Base-by-base conservation (phyloP, 352 stramenopile genomes). In the Elongisporangium anandrum region DNA sequence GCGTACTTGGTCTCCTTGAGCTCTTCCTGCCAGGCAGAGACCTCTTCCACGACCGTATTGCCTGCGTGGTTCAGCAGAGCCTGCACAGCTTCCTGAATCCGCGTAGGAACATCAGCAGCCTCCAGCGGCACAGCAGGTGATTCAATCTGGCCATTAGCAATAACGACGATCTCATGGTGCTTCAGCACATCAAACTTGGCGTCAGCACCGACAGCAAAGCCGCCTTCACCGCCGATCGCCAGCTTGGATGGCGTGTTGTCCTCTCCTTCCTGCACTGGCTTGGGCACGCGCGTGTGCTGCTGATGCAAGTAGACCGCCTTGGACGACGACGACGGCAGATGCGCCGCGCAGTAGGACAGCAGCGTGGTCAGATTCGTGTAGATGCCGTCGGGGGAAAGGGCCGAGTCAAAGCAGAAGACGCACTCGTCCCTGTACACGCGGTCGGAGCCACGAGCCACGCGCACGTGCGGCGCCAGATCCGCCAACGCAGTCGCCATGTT, bases 401-500 rank as follows among this genome's bases (percentile, higher is more conserved):
- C 52, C 50, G 88, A 97, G 69, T 99, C 91, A 70, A 99, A 99
- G 17, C 88, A 98, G 65, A 98, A 98, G 49, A 96, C 90, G 77
- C 97, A 99, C 76, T 99, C 97, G 50, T 98, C 96, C 57, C 98
- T 97, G 68, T 94, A 98, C 47, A 99, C 97, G 57, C 80, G 77
- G 58, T 90, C 79, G 7, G 72, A 73, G 24, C 72, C 73, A 23
- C 70, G 70, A 38, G 85, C 77, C 8, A 91, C 56, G 57, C 77
- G 73, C 48, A 83, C 79, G 45, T 59, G 68, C 19, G 72, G 55
- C 13, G 72, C 66, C 13, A 73, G 54, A 15, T 63, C 64, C 57
- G 72, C 22, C 16, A 83, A 57, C 15, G 29, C 5, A 41, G 5
- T 41, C 5, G 29, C 29, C 29, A 41, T 41, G 29, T 41, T 41